Evolutionary conservation across 345 rosid species (phyloP), one percentile per base, ranked within the genome.

Genomic region (Ceriops decandra): DNA sequence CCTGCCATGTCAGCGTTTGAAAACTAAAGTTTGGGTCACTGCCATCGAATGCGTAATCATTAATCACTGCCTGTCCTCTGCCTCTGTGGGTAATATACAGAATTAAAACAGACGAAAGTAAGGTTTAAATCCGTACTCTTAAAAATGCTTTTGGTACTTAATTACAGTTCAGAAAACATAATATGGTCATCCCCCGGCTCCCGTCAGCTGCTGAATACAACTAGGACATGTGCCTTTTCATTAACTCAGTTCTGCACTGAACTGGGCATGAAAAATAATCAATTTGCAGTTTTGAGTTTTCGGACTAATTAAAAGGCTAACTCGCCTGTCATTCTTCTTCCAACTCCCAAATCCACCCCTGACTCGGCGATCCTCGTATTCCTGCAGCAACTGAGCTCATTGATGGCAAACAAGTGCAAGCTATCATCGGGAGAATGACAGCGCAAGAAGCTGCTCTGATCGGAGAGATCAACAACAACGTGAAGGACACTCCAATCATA

Each of bases 371-470:
- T 17, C 15, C 49, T 42, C 19, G 16, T 20, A 28, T 5, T 54
- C 21, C 28, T 49, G 63, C 57, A 76, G 79, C 63, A 32, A 56
- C 69, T 24, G 56, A 79, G 52, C 67, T 80, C 24, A 63, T 76
- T 8, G 63, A 31, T 57, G 58, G 31, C 20, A 64, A 46, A 15
- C 31, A 38, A 69, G 70, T 69, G 38, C 63, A 69, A 10, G 77
- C 77, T 57, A 57, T 76, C 19, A 32, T 80, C 8, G 77, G 80
- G 63, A 46, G 64, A 57, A 36, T 72, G 31, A 30, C 67, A 6
- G 24, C 56, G 0, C 67, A 21, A 8, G 71, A 75, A 65, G 59
- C 75, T 51, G 68, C 63, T 38, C 8, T 66, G 2, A 21, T 75
- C 67, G 61, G 67, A 2, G 58, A 28, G 28, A 38, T 70, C 7